Evolutionary conservation across 2,329 filamentous ascomycete genomes (phyloP), one percentile per base, ranked within the genome.

Genomic region (Samsoniella hepiali): DNA sequence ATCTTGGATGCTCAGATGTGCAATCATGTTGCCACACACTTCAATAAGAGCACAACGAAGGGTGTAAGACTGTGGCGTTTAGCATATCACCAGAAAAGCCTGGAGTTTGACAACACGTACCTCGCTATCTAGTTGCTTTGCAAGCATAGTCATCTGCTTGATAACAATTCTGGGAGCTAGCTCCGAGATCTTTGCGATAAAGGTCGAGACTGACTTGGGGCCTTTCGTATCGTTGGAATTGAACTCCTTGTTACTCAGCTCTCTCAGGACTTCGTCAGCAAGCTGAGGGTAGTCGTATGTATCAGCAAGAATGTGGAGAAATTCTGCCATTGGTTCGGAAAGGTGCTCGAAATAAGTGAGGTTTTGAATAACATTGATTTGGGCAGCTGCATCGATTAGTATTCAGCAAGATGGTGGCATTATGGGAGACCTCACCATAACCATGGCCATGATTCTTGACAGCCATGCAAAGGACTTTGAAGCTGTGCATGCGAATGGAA

Each of bases 261-360:
- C 95, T 70, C 92, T 89, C 64, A 99, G 77, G 36, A 98, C 91
- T 73, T 99, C 95, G 73, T 97, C 95, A 5, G 93, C 90, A 9
- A 99, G 83, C 72, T 99, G 95, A 17, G 93, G 91, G 73, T 98
- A 96, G 77, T 99, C 95, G 78, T 98, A 99, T 79, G 97, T 94
- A 74, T 98, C 93, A 1, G 93, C 89, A 32, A 99, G 82, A 71
- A 98, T 99, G 70, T 98, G 92, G 5, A 99, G 80, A 70, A 99
- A 97, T 74, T 99, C 96, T 38, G 95, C 95, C 95, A 99, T 99
- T 1, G 95, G 95, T 72, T 99, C 95, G 0, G 95, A 94, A n/a
- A 99, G 80, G 76, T 99, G 95, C 77, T 99, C 95, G 71, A 98
- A 99, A 74, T 99, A 99, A 5, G 95, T 97, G 68, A 99, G 79